phyloP scores from a whole-genome alignment of 306 rosid species.

The Dalbergia cochinchinensis region DNA sequence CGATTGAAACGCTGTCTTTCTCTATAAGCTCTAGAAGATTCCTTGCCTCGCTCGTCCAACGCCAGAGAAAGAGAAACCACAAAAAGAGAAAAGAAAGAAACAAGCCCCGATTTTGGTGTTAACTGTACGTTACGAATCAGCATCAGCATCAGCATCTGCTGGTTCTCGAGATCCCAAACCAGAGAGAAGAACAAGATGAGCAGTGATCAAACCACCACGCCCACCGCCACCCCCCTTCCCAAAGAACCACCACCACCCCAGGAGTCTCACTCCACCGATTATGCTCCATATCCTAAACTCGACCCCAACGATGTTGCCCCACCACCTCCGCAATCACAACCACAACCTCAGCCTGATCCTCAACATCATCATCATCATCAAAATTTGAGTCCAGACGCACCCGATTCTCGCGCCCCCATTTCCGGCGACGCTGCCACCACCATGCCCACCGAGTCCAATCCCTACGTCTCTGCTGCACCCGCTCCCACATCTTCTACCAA shows the following conservation, averaged over 20 bases:
- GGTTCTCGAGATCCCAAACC: background rate
- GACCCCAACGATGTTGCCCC: background rate
- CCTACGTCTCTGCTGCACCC: slow-evolving; percentile 76
- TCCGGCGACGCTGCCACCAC: slow-evolving; percentile 66
- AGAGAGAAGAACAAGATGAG: background rate
- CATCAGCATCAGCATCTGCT: background rate
- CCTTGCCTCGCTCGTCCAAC: background rate
- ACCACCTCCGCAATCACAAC: slow-evolving; percentile 21
- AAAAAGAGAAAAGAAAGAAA: too few species aligned
- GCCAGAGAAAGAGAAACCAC: background rate
- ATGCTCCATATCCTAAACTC: slow-evolving; percentile 84
- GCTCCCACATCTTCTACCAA: slow-evolving; percentile 60
- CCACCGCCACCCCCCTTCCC: background rate
- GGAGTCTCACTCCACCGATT: slow-evolving; percentile 64
- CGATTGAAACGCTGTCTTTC: background rate
- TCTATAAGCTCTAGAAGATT: background rate
- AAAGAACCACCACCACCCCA: background rate
- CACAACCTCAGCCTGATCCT: slow-evolving; percentile 49
- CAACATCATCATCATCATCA: background rate
- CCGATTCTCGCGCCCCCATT: slow-evolving; percentile 62
- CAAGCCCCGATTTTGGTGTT: background rate
- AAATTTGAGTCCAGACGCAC: background rate
- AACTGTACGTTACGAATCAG: background rate
- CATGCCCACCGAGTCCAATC: slow-evolving; percentile 80
- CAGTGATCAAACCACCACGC: slow-evolving; percentile 28